Evolutionary conservation across 768 basidiomycete species (phyloP), one percentile per base, ranked within the genome.

Genomic region (Artomyces pyxidatus): DNA sequence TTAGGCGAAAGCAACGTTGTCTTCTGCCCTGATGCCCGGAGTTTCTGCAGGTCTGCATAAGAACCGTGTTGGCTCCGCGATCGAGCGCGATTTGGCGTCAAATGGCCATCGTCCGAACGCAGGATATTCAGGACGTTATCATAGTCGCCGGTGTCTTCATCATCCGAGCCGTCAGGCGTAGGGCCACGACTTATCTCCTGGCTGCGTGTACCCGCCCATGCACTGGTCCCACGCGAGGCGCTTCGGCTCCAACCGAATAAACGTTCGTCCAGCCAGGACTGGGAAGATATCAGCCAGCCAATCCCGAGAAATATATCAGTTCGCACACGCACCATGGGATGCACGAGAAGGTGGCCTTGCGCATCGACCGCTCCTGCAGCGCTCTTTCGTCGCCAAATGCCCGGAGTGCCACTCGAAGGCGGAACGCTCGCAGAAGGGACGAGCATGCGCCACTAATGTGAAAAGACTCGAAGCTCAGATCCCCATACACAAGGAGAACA

Each of bases 231-330:
- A 42, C 78, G 80, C 42, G 28, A 22, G 4, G 85, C 76, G 56
- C 83, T 88, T 45, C 78, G 75, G 64, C 82, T 83, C 91, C 88
- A 94, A 37, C 91, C 92, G 61, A 94, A 95, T 30, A 95, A 74
- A 17, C 88, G 80, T 65, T 94, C 92, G 60, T 95, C 91, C 19
- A 94, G 76, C 90, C 90, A 93, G 23, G 83, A 82, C 70, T 79
- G 61, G 21, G 38, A 39, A 19, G 16, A 42, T 48, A 42, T 55
- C 37, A 50, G 32, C 26, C 21, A 16, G 27, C 21, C 26, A 50
- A 48, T 26, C 55, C 30, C 21, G 45, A 19, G 26, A 47, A 46
- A 25, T 19, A 12, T 14, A 14, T 16, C 16, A n/a, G 41, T 27
- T 26, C 37, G 62, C 6, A 66, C 52, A 66, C 77, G 71, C 46